Percentiles rank a stretch among this genome's conserved stretches.
Conservation (phyloP, 2,329 filamentous ascomycete genomes). For the Ophiobolus disseminans region DNA sequence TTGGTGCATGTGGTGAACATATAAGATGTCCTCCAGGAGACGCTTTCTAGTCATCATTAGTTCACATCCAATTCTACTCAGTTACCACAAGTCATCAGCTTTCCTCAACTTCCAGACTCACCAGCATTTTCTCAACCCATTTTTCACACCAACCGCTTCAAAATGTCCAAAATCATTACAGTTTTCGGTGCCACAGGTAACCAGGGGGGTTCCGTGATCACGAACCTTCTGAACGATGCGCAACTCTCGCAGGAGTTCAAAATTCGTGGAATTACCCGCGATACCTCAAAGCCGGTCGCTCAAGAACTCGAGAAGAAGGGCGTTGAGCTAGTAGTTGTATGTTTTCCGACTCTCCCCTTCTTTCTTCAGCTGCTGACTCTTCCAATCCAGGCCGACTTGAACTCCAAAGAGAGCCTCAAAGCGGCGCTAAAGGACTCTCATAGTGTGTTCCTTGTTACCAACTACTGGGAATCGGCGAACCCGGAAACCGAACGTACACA, state of each 20-base stretch:
- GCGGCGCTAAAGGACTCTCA: slow-evolving; percentile 54
- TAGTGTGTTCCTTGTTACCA: slow-evolving; percentile 59
- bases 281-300: slow-evolving; percentile 36
- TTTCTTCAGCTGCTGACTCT: neutral
- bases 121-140: too few species aligned
- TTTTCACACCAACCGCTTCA: neutral
- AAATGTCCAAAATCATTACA: slow-evolving; percentile 36
- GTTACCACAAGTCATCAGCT: neutral
- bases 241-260: slow-evolving; percentile 56
- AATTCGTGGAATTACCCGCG: slow-evolving; percentile 61
- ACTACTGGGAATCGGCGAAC: slow-evolving; percentile 23
- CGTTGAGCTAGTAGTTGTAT: slow-evolving; percentile 28
- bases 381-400: slow-evolving; percentile 50
- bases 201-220: slow-evolving; percentile 59
- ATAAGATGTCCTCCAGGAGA: neutral
- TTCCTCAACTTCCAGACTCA: neutral
- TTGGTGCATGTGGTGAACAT: neutral
- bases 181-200: slow-evolving; percentile 63
- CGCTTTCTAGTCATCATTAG: neutral
- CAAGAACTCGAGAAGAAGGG: slow-evolving; percentile 23
- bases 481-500: slow-evolving; percentile 23
- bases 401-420: slow-evolving; percentile 49
- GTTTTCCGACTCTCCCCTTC: neutral
- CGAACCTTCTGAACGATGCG: slow-evolving; percentile 54
- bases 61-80: neutral